Percentiles rank a stretch among this genome's conserved stretches.
Conservation (phyloP, 805 yeast genomes). For the Myxozyma monticola region DNA sequence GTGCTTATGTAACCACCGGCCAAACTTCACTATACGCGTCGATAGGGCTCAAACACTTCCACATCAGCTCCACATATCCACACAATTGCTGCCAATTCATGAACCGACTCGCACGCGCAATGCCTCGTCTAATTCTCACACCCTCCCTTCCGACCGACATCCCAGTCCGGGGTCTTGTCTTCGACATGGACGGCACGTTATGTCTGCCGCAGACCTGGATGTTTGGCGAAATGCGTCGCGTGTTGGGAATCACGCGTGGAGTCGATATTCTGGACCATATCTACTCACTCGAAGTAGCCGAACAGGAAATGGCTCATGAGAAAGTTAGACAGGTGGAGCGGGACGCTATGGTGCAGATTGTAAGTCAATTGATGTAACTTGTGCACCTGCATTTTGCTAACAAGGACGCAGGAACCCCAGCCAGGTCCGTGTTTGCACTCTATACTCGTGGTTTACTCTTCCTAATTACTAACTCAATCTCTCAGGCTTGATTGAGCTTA, state of each 20-base stretch:
- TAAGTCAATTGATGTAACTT: slow-evolving; percentile 10
- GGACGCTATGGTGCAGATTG: slow-evolving; percentile 59
- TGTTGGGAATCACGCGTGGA: slow-evolving; percentile 49
- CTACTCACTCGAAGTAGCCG: slow-evolving; percentile 45
- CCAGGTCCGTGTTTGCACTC: slow-evolving; percentile 31
- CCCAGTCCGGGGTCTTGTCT: slow-evolving; percentile 54
- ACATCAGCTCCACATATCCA: no score
- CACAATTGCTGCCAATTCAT: no score
- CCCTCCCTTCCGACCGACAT: slow-evolving; percentile 21
- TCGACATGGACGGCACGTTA: slow-evolving; percentile 81
- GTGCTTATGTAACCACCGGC: no score
- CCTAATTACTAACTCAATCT: background rate
- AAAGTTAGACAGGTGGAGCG: slow-evolving; percentile 55
- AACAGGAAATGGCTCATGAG: slow-evolving; percentile 47
- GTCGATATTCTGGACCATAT: slow-evolving; percentile 58
- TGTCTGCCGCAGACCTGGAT: slow-evolving; percentile 62
- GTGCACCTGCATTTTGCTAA: background rate
- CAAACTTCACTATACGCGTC: no score
- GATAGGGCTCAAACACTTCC: no score
- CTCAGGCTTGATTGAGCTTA: slow-evolving; percentile 48
- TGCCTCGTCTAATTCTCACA: slow-evolving; percentile 23
- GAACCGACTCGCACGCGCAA: background rate
- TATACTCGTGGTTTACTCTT: background rate
- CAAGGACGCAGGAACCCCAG: slow-evolving; percentile 36
- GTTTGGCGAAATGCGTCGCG: slow-evolving; percentile 61